Conservation (phyloP, 805 yeast species). For the Barnettozyma sp. region DNA sequence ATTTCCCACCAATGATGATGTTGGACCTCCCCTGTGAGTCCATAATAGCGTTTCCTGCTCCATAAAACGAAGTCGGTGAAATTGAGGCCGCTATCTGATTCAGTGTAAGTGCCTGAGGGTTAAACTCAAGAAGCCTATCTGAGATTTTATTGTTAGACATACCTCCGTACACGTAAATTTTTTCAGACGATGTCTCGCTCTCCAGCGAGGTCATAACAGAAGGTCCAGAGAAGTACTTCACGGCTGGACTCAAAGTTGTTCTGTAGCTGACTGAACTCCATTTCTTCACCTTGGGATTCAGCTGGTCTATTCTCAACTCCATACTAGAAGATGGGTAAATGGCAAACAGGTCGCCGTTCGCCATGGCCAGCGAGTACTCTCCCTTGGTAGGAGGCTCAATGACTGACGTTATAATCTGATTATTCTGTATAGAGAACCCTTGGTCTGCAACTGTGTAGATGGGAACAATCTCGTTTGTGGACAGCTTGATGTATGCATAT, state of each 20-base stretch:
- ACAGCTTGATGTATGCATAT: slow-evolving; percentile 18
- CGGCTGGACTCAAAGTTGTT: slow-evolving; percentile 11
- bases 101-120: slow-evolving; percentile 29
- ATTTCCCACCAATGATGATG: slow-evolving; percentile 60
- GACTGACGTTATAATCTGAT: neutral
- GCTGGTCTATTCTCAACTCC: slow-evolving; percentile 10
- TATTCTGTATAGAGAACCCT: slow-evolving; percentile 3
- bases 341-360: slow-evolving; percentile 20
- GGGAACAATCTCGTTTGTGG: slow-evolving; percentile 17
- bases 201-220: slow-evolving; percentile 35
- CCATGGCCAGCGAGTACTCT: slow-evolving; percentile 20
- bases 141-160: slow-evolving; percentile 25
- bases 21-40: slow-evolving; percentile 40
- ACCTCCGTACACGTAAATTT: slow-evolving; percentile 54
- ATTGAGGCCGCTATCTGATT: slow-evolving; percentile 41
- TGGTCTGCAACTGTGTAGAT: slow-evolving; percentile 9
- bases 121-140: slow-evolving; percentile 38
- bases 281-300: slow-evolving; percentile 5
- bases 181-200: slow-evolving; percentile 27
- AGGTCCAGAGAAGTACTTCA: slow-evolving; percentile 24
- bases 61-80: slow-evolving; percentile 50
- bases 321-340: slow-evolving; percentile 9
- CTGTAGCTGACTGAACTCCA: slow-evolving; percentile 16
- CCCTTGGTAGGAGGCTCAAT: slow-evolving; percentile 16
- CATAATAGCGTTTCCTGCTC: slow-evolving; percentile 35